Conservation (phyloP, 495 filamentous ascomycete species). For the Penicillium paradoxum region DNA sequence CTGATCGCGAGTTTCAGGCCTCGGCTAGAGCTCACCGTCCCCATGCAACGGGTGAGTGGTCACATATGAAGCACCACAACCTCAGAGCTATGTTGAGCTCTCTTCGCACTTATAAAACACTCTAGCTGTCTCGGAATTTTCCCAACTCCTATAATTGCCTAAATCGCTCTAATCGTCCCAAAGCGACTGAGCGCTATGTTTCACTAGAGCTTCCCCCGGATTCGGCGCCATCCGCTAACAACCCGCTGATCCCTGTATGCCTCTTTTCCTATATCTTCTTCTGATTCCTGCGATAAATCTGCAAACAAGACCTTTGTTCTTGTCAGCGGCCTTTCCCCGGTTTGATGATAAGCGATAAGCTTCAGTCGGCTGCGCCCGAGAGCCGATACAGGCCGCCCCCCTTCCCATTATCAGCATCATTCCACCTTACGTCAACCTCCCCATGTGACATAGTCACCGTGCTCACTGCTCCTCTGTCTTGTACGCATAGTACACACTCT, state of each 20-base stretch:
- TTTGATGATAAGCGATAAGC: slow-evolving; percentile 22
- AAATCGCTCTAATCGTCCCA: background rate
- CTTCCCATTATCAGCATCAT: slow-evolving; percentile 12
- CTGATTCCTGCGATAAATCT: background rate
- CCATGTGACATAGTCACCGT: slow-evolving; percentile 5
- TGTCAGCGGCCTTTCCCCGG: slow-evolving; percentile 1
- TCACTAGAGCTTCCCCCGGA: slow-evolving; percentile 8
- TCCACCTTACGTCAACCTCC: slow-evolving; percentile 8
- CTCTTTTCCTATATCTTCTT: background rate
- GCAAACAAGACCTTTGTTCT: too few species aligned
- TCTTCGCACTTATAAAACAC: background rate
- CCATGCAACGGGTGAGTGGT: background rate
- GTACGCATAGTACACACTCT: background rate
- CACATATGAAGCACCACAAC: background rate
- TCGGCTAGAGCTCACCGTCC: slow-evolving; percentile 29
- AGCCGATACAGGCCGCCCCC: slow-evolving; percentile 22
- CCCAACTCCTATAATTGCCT: background rate
- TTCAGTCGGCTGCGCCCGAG: slow-evolving; percentile 14
- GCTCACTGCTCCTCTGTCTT: background rate
- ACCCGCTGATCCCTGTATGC: background rate
- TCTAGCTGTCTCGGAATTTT: background rate
- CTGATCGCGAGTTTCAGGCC: slow-evolving; percentile 20
- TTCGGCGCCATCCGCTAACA: slow-evolving; percentile 8
- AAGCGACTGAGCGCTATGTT: background rate
- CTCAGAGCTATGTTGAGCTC: background rate